Base-by-base conservation (phyloP, 331 rosid species). In the Prunus yedoensis region DNA sequence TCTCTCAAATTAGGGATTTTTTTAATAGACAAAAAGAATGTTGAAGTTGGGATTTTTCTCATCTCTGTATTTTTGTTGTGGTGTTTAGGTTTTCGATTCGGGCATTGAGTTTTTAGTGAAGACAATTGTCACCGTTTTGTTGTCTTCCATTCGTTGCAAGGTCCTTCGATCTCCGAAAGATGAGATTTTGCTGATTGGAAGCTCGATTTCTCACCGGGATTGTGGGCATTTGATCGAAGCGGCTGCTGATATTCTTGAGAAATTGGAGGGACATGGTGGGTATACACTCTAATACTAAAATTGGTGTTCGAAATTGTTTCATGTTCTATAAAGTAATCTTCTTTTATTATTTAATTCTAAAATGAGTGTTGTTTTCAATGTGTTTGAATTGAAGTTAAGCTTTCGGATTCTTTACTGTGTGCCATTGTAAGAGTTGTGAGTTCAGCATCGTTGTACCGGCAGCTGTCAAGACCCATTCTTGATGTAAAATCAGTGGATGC, bases 1-100 rank as follows among this genome's bases (percentile, higher is more conserved):
- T 30, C 17, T 77, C 46, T 50, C 57, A 25, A 66, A 76, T 12
- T 59, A 23, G 16, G 23, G 25, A 14, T 38, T 46, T 59, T 57
- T 4, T 13, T 43, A 3, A 14, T 43, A 1, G 23, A 13, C 41
- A 12, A 15, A 43, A 1, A 38, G 28, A 27, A 16, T 43, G 62
- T 18, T 53, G 30, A 1, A 6, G 12, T 49, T 50, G 14, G 32
- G 53, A 23, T 5, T 25, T 73, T 73, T 56, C 47, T 61, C 2
- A 64, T 17, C 2, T 71, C 30, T 51, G 43, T 15, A 4, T 3
- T 50, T 76, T 46, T 35, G 0, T 38, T n/a, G 23, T 8, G n/a
- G 62, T 46, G 57, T 51, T 17, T 77, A 84, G 87, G 85, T 80
- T 77, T 84, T 77, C 28, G 70, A 84, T 58, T 80, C 85, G 69